Conservation (phyloP, 768 basidiomycete species). For the Rhodotorula taiwanensis region DNA sequence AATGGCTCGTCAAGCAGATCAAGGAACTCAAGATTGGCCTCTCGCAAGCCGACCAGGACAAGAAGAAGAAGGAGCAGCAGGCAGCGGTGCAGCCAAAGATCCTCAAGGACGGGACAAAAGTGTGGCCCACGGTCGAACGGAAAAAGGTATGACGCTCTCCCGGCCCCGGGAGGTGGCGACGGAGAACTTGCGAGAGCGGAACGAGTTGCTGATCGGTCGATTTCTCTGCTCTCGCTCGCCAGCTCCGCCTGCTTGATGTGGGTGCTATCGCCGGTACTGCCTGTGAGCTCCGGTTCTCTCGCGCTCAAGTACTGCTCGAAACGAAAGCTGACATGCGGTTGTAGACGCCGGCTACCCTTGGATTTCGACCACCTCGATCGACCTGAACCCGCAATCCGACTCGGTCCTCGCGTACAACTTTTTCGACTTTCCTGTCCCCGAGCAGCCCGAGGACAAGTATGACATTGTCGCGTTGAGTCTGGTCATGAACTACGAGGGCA, state of each 20-base stretch:
- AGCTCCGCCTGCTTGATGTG: slow-evolving; percentile 34
- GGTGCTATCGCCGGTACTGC: slow-evolving; percentile 36
- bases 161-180: too few species aligned
- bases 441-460: slow-evolving; percentile 7
- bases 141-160: too few species aligned
- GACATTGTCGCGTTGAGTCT: slow-evolving; percentile 38
- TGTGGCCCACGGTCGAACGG: slow-evolving; percentile 10
- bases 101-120: slow-evolving; percentile 21
- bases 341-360: slow-evolving; percentile 20
- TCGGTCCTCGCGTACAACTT: slow-evolving; percentile 39
- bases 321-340: too few species aligned
- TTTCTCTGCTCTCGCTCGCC: not conserved
- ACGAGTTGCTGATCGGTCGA: not conserved
- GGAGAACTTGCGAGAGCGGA: not conserved
- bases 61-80: slow-evolving; percentile 12
- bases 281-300: not conserved
- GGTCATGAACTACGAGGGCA: slow-evolving; percentile 39
- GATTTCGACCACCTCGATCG: slow-evolving; percentile 39
- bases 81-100: slow-evolving; percentile 27
- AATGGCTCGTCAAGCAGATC: slow-evolving; percentile 37
- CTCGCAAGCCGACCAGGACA: slow-evolving; percentile 16
- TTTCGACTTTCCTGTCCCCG: slow-evolving; percentile 35
- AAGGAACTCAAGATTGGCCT: slow-evolving; percentile 29
- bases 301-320: not conserved
- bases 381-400: slow-evolving; percentile 38